These are phyloP conservation scores for Candida peoriensis DNA, from an alignment of 805 yeast genomes.

Conservation along the genomic window DNA sequence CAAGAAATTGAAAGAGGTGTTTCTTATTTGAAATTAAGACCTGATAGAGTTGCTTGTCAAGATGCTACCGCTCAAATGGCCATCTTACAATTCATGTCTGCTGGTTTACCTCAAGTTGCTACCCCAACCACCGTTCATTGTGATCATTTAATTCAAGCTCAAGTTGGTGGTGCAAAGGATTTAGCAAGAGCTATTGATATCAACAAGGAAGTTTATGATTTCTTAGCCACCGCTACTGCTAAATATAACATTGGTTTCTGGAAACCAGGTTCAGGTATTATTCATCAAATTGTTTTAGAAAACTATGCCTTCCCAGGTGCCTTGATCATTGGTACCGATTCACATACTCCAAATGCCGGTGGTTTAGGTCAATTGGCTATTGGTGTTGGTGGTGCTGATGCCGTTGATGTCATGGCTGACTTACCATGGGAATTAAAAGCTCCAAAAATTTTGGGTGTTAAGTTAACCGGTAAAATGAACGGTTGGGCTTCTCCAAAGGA, in stretches of 20 bases:
- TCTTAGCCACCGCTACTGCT: conserved; percentile 83
- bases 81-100: conserved; percentile 91
- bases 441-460: conserved; percentile 92
- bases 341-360: conserved; percentile 98
- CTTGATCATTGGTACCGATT: conserved; percentile 93
- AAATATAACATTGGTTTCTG: conserved; percentile 97
- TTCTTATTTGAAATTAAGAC: conserved; percentile 88
- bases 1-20: conserved; percentile 83
- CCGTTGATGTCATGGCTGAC: conserved; percentile 93
- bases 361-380: conserved; percentile 97
- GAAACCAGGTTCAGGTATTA: conserved; percentile 99
- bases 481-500: conserved; percentile 99
- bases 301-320: conserved; percentile 98
- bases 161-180: conserved; percentile 83
- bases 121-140: conserved; percentile 97
- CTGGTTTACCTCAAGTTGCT: conserved; percentile 86
- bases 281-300: conserved; percentile 94
- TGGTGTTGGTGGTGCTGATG: conserved; percentile 99
- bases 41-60: conserved; percentile 98
- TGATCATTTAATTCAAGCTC: conserved; percentile 97
- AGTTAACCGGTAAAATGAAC: conserved; percentile 83
- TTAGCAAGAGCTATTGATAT: conserved; percentile 79
- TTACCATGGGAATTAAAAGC: conserved; percentile 98
- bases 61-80: conserved; percentile 99
- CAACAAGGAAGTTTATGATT: conserved; percentile 93